Percentiles rank a stretch among this genome's conserved stretches.
Conservation (phyloP, 148 eudicot species). For the Rhododendron ferrugineum region DNA sequence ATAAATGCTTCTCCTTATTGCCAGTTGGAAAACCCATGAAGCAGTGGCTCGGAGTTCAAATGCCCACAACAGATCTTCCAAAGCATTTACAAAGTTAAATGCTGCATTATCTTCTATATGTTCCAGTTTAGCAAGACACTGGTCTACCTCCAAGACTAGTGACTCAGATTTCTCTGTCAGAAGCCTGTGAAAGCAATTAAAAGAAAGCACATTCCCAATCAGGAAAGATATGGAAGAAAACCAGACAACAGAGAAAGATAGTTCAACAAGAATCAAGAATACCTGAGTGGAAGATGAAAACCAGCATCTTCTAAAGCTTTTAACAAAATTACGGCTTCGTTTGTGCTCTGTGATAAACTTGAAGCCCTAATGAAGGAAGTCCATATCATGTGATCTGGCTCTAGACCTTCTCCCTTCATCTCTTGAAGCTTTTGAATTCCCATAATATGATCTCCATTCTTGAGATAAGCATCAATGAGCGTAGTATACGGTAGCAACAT, state of each 20-base stretch:
- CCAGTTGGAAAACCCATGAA: constrained; percentile 88
- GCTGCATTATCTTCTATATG: constrained; percentile 83
- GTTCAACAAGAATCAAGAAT: background rate
- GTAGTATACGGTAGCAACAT: constrained; percentile 70
- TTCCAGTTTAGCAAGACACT: constrained; percentile 55
- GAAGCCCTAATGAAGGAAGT: constrained; percentile 87
- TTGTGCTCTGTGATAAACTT: constrained; percentile 57
- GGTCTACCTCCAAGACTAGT: constrained; percentile 48
- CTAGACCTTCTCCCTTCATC: constrained; percentile 74
- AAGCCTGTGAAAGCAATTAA: constrained; percentile 46
- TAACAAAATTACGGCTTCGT: constrained; percentile 61
- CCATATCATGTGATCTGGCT: constrained; percentile 93
- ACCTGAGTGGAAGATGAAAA: constrained; percentile 82
- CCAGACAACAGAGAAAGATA: background rate
- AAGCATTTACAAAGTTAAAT: constrained; percentile 87
- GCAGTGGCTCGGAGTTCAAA: constrained; percentile 94
- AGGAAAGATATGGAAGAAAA: background rate
- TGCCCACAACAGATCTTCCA: constrained; percentile 95
- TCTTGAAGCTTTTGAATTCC: constrained; percentile 72
- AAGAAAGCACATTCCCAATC: background rate
- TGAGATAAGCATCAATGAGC: constrained; percentile 88
- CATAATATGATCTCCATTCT: constrained; percentile 63
- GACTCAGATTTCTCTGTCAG: constrained; percentile 59
- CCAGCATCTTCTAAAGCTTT: constrained; percentile 67
- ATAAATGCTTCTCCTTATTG: constrained; percentile 74